These are phyloP conservation scores for Lasiosphaeria hispida DNA, from an alignment of 495 filamentous ascomycete genomes.

Conservation along the genomic window DNA sequence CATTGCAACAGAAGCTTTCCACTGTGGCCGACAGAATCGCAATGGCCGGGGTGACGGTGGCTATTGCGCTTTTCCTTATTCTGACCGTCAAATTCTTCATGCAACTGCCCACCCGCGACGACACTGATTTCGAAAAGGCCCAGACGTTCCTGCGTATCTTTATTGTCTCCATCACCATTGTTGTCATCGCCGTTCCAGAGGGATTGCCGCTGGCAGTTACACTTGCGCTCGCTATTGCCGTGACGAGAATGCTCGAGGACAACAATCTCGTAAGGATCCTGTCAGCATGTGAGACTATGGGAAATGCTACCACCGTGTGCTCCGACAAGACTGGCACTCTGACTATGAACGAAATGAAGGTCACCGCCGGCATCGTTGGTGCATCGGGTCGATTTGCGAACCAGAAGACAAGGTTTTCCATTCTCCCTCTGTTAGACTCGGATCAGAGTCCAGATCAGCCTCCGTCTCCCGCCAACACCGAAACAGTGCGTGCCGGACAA, in stretches of 20 bases:
- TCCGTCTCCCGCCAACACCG: conserved; percentile 11
- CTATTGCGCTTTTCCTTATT: conserved; percentile 69
- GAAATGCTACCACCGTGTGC: conserved; percentile 80
- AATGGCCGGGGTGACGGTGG: conserved; percentile 68
- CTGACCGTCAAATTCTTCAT: conserved; percentile 75
- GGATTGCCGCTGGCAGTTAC: conserved; percentile 80
- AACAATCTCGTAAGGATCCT: conserved; percentile 77
- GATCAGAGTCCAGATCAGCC: background rate
- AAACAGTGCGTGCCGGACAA: conserved; percentile 6
- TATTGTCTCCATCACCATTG: conserved; percentile 76
- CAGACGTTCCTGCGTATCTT: conserved; percentile 76
- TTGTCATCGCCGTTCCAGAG: conserved; percentile 83
- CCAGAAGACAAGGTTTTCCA: background rate
- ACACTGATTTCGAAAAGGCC: conserved; percentile 58
- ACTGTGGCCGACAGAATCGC: conserved; percentile 74
- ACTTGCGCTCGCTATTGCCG: conserved; percentile 76
- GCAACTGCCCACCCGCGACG: conserved; percentile 47
- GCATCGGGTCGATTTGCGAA: conserved; percentile 55
- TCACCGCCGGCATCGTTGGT: conserved; percentile 67
- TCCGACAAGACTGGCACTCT: conserved; percentile 86
- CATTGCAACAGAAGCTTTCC: conserved; percentile 74
- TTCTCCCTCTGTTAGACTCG: background rate
- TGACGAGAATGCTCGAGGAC: conserved; percentile 75
- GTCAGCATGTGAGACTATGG: conserved; percentile 82
- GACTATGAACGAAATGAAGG: conserved; percentile 73